Evolutionary conservation across 1,284 basidiomycete genomes (phyloP).

Genomic region (Moesziomyces sp.): DNA sequence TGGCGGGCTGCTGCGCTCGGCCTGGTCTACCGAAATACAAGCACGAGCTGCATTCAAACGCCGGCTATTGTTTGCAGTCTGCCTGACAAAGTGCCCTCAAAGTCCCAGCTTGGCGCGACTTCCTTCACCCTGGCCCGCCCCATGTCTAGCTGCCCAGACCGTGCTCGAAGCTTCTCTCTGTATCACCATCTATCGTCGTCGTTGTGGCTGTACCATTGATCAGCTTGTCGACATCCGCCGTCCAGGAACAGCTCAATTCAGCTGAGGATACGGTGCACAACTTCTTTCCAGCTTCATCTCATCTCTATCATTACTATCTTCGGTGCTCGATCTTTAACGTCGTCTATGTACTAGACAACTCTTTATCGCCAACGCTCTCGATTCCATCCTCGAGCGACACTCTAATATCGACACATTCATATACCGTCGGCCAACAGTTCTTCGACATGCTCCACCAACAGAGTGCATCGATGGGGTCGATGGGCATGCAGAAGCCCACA

Average conservation of each 20-base stretch:
- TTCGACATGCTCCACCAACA: conserved; percentile 16
- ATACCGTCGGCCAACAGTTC: background rate
- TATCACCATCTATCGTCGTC: too few relatives aligned
- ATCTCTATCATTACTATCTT: background rate
- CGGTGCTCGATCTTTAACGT: background rate
- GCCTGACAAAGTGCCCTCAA: too few relatives aligned
- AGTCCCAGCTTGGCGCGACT: too few relatives aligned
- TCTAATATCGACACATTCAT: background rate
- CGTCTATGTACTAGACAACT: background rate
- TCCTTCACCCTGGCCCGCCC: too few relatives aligned
- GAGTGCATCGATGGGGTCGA: conserved; percentile 3
- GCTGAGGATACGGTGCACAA: conserved; percentile 9
- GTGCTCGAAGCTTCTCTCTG: too few relatives aligned
- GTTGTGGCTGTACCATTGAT: background rate
- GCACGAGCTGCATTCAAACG: too few relatives aligned
- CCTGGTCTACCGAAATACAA: too few relatives aligned
- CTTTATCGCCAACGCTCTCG: too few relatives aligned
- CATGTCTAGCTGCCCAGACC: too few relatives aligned
- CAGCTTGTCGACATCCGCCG: conserved; percentile 1
- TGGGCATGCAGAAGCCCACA: conserved; percentile 11
- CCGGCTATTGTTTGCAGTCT: too few relatives aligned
- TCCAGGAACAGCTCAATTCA: conserved; percentile 32
- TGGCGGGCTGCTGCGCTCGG: too few relatives aligned
- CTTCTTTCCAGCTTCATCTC: background rate
- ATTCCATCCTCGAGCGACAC: background rate